phyloP scores from a whole-genome alignment of 2,329 filamentous ascomycete species.

The Neoarthrinium moseri region DNA sequence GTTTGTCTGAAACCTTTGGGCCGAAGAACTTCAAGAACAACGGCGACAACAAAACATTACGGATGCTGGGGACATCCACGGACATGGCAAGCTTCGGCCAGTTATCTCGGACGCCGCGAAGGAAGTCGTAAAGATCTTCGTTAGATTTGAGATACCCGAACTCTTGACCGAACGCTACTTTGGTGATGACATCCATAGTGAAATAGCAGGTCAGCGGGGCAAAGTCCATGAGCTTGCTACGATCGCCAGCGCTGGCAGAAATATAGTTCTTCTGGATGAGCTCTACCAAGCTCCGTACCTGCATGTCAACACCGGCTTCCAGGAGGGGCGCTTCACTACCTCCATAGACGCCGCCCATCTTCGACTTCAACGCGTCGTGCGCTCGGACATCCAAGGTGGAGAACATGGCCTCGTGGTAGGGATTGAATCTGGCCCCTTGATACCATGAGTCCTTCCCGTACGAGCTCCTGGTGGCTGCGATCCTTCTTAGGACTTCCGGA shows the following conservation, averaged over 20 bases:
- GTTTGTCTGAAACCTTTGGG: conserved; percentile 20
- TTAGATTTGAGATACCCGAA: conserved; percentile 25
- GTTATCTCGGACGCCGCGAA: conserved; percentile 12
- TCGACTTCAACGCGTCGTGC: conserved; percentile 33
- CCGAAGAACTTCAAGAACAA: conserved; percentile 19
- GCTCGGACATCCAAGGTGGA: conserved; percentile 41
- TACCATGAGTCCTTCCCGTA: conserved; percentile 19
- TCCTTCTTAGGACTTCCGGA: conserved; percentile 33
- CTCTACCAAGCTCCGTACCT: conserved; percentile 15
- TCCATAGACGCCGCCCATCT: conserved; percentile 16
- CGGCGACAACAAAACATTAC: conserved; percentile 16
- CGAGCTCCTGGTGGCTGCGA: conserved; percentile 25
- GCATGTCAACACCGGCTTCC: conserved; percentile 16
- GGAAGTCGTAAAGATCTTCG: conserved; percentile 21
- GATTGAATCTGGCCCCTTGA: conserved; percentile 12
- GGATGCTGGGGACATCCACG: conserved; percentile 21
- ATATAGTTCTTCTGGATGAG: conserved; percentile 19
- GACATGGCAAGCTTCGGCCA: conserved; percentile 14
- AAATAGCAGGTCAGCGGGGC: conserved; percentile 13
- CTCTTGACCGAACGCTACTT: conserved; percentile 22
- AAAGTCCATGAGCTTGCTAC: conserved; percentile 14
- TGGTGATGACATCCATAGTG: conserved; percentile 25
- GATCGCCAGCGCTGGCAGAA: background rate
- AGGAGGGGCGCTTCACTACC: conserved; percentile 19
- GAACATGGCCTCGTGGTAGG: conserved; percentile 49